Conservation (phyloP, 805 yeast genomes). For the Candida silvatica region DNA sequence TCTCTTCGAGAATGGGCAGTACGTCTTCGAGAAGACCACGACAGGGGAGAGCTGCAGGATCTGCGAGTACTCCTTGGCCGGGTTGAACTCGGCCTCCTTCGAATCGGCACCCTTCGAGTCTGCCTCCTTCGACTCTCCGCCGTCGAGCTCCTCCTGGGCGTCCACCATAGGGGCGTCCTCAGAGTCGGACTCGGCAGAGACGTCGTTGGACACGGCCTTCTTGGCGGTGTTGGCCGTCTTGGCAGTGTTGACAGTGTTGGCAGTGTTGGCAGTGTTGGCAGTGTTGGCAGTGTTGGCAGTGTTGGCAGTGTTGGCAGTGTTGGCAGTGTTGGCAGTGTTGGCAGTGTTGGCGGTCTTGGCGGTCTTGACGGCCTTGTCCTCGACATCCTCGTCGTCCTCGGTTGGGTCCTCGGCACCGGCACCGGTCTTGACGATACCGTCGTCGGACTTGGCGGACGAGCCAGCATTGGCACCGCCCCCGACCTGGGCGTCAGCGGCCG, state of each 20-base stretch:
- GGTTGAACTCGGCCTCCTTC: slow-evolving; percentile 21
- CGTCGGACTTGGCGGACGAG: no score
- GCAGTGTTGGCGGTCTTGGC: no score
- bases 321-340: no score
- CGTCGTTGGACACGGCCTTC: slow-evolving; percentile 6
- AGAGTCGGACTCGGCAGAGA: slow-evolving; percentile 3
- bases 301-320: no score
- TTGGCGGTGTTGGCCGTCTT: neutral
- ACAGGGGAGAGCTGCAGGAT: slow-evolving; percentile 59
- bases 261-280: no score
- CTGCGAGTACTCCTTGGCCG: slow-evolving; percentile 44
- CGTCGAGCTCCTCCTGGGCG: neutral
- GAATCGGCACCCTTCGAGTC: no score
- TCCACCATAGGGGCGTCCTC: neutral
- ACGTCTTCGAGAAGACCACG: slow-evolving; percentile 49
- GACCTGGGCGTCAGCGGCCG: no score
- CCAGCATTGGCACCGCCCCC: no score
- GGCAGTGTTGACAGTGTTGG: no score
- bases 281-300: no score
- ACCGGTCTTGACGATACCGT: slow-evolving; percentile 3
- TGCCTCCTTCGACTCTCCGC: neutral
- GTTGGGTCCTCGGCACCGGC: neutral
- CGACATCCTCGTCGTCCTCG: no score
- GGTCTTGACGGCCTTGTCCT: no score
- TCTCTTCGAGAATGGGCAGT: slow-evolving; percentile 70